phyloP scores from a whole-genome alignment of 1,284 basidiomycete species.

The Cutaneotrichosporon daszewskae region DNA sequence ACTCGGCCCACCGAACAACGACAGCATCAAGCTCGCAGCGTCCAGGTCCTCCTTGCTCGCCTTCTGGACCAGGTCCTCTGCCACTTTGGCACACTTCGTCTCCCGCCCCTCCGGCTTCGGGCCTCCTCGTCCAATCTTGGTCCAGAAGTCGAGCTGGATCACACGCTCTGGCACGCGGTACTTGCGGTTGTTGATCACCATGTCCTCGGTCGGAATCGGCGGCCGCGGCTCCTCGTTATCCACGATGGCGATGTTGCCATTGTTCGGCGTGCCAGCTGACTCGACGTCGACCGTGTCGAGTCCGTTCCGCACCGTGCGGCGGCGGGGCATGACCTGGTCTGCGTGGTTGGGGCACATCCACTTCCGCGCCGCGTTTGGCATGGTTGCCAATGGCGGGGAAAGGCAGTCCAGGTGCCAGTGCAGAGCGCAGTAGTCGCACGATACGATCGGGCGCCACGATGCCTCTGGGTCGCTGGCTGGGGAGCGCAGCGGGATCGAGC shows the following conservation, averaged over 20 bases:
- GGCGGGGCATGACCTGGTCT: conserved; percentile 69
- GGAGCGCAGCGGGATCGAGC: conserved; percentile 52
- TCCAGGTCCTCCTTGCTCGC: conserved; percentile 26
- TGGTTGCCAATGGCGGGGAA: conserved; percentile 75
- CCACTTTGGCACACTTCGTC: conserved; percentile 2
- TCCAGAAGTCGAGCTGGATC: conserved; percentile 93
- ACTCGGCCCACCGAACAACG: conserved; percentile 1
- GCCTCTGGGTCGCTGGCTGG: conserved; percentile 37
- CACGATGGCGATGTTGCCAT: conserved; percentile 85
- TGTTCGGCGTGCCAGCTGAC: conserved; percentile 68
- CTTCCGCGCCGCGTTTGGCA: conserved; percentile 82
- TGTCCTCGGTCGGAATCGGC: conserved; percentile 44
- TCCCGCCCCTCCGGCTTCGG: conserved; percentile 7
- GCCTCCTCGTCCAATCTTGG: conserved; percentile 57
- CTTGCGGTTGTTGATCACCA: conserved; percentile 57
- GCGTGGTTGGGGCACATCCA: conserved; percentile 99
- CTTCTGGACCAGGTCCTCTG: conserved; percentile 2
- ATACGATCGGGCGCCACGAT: conserved; percentile 60
- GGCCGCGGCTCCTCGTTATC: conserved; percentile 55
- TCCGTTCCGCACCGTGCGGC: conserved; percentile 66
- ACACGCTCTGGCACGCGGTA: conserved; percentile 92
- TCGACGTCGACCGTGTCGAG: conserved; percentile 64
- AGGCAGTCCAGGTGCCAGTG: conserved; percentile 98
- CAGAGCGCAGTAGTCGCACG: conserved; percentile 90
- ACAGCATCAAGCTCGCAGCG: conserved; percentile 27